A percentile compares a stretch with the other conserved stretches of the same genome.
Conservation (phyloP, 805 yeast species). For the Suhomyces tanzawaensis region DNA sequence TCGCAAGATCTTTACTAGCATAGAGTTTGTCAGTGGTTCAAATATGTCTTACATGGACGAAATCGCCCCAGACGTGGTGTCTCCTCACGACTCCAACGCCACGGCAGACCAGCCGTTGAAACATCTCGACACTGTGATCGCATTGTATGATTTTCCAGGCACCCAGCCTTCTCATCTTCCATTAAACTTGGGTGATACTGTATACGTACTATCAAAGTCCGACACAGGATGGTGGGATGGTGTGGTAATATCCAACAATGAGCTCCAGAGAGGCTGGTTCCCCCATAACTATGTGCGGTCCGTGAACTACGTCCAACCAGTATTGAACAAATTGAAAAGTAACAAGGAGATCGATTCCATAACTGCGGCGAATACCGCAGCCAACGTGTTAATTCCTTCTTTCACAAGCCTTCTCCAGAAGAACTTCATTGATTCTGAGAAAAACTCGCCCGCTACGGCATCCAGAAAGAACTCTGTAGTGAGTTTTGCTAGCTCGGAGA, state of each 20-base stretch:
- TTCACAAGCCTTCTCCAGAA: slow-evolving; percentile 38
- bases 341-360: slow-evolving; percentile 42
- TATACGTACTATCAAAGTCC: slow-evolving; percentile 64
- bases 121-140: slow-evolving; percentile 58
- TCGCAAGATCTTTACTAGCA: too few species aligned
- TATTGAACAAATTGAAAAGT: slow-evolving; percentile 34
- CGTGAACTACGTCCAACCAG: slow-evolving; percentile 43
- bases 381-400: slow-evolving; percentile 43
- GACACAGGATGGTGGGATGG: slow-evolving; percentile 91
- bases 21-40: too few species aligned
- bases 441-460: slow-evolving; percentile 26
- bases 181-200: slow-evolving; percentile 61
- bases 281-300: slow-evolving; percentile 62
- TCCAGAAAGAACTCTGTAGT: slow-evolving; percentile 49
- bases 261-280: slow-evolving; percentile 75
- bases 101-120: slow-evolving; percentile 24
- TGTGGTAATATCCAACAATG: slow-evolving; percentile 37
- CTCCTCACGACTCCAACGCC: slow-evolving; percentile 24
- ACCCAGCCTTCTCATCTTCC: slow-evolving; percentile 52
- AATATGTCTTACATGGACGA: slow-evolving; percentile 29
- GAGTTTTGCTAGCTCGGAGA: slow-evolving; percentile 48
- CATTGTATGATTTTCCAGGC: slow-evolving; percentile 53
- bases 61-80: slow-evolving; percentile 40
- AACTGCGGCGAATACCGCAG: slow-evolving; percentile 47
- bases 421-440: slow-evolving; percentile 32